These are phyloP conservation scores for Coniferiporia sulphurascens DNA, from an alignment of 1,284 basidiomycete genomes.

Conservation along the genomic window DNA sequence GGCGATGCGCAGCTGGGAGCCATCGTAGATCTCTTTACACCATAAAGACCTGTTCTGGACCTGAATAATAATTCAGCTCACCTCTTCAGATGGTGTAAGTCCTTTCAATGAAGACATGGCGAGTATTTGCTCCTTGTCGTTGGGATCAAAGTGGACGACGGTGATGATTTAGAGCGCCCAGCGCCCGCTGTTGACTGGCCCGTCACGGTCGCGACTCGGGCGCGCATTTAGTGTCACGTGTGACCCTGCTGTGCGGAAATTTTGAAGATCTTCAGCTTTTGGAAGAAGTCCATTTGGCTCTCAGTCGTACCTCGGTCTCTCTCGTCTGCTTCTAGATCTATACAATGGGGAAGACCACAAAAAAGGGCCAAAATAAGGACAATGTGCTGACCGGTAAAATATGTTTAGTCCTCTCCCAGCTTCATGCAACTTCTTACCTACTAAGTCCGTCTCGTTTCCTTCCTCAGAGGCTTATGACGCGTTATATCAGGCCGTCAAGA, in stretches of 20 bases:
- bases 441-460: background rate
- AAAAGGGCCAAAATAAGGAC: background rate
- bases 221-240: background rate
- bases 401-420: background rate
- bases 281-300: no score
- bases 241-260: background rate
- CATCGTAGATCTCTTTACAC: slow-evolving; percentile 53
- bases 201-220: background rate
- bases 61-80: background rate
- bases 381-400: background rate
- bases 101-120: slow-evolving; percentile 6
- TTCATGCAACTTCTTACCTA: background rate
- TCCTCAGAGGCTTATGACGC: background rate
- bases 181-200: no score
- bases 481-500: slow-evolving; percentile 24
- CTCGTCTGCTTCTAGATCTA: background rate
- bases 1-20: slow-evolving; percentile 74
- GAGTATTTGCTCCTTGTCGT: background rate
- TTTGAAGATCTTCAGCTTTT: background rate
- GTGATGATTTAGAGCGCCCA: no score
- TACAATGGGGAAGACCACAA: background rate
- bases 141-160: background rate
- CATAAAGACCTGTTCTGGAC: background rate
- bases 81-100: slow-evolving; percentile 8
- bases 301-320: background rate